A percentile compares a stretch with the other conserved stretches of the same genome.
Conservation (phyloP, 1,139 yeast genomes). For the Magnusiomyces sp. region DNA sequence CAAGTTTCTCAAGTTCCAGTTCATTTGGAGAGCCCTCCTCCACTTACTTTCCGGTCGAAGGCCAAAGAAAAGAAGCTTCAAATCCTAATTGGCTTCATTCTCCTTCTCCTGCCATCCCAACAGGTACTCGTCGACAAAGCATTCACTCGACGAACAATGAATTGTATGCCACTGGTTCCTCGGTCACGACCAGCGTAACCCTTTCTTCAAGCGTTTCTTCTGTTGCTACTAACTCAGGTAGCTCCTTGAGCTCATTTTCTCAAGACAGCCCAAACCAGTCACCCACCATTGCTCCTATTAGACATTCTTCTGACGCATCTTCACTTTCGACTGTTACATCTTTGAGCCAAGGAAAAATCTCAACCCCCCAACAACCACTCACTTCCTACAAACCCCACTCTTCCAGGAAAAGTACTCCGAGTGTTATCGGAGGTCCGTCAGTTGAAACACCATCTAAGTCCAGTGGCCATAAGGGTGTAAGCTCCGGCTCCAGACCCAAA, state of each 20-base stretch:
- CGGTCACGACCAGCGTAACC: constrained; percentile 4
- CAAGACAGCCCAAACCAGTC: background rate
- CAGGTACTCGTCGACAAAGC: too few species aligned
- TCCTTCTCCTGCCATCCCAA: too few species aligned
- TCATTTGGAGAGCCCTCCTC: constrained; percentile 6
- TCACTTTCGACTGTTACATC: background rate
- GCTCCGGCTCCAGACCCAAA: constrained; percentile 4
- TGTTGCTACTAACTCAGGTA: constrained; percentile 6
- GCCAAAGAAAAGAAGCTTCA: constrained; percentile 6
- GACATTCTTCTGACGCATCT: too few species aligned
- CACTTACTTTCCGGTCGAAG: constrained; percentile 5
- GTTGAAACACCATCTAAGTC: too few species aligned
- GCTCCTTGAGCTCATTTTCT: constrained; percentile 6
- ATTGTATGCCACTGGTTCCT: background rate
- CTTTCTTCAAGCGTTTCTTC: constrained; percentile 13
- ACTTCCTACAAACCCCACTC: constrained; percentile 1
- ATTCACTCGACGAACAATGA: too few species aligned
- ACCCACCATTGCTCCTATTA: background rate
- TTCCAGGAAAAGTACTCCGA: too few species aligned
- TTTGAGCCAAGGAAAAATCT: constrained; percentile 3
- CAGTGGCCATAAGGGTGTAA: too few species aligned
- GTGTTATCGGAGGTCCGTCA: too few species aligned
- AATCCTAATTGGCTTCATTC: too few species aligned
- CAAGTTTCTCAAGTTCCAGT: constrained; percentile 9
- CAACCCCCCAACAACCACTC: constrained; percentile 4